phyloP scores from a whole-genome alignment of 2,329 filamentous ascomycete genomes.

The Pestalotiopsis sp. region DNA sequence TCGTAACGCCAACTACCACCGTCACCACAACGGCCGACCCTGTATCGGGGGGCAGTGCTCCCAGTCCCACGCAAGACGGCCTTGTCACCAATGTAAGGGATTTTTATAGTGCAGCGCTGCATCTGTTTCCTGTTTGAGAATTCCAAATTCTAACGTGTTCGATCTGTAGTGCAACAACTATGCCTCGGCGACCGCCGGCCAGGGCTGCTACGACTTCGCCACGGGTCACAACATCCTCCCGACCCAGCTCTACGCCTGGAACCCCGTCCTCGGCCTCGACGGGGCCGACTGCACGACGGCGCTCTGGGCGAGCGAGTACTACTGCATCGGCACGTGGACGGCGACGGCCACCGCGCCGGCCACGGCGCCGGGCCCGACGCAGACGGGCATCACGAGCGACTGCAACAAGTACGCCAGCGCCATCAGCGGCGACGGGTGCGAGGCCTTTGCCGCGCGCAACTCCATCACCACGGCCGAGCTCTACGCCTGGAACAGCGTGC shows the following conservation, averaged over 20 bases:
- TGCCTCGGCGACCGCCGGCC: neutral
- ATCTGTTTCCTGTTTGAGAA: no score
- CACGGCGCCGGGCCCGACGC: constrained; percentile 25
- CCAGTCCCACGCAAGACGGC: constrained; percentile 14
- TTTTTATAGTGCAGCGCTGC: no score
- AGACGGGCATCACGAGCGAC: constrained; percentile 25
- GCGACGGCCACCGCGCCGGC: constrained; percentile 2
- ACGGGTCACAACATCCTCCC: neutral
- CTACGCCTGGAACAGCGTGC: constrained; percentile 13
- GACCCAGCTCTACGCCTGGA: constrained; percentile 10
- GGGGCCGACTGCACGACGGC: constrained; percentile 12
- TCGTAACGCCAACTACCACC: constrained; percentile 5
- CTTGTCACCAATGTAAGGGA: neutral
- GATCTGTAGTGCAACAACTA: constrained; percentile 4
- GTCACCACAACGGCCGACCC: neutral
- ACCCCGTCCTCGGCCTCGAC: constrained; percentile 11
- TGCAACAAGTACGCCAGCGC: constrained; percentile 31
- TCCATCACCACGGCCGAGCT: constrained; percentile 5
- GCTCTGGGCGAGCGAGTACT: constrained; percentile 18
- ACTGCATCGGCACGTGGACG: constrained; percentile 2
- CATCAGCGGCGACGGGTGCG: constrained; percentile 26
- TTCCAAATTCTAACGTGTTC: no score
- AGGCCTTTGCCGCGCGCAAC: constrained; percentile 4
- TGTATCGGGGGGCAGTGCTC: constrained; percentile 8
- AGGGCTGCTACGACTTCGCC: constrained; percentile 1